phyloP scores from a whole-genome alignment of 208 protist genomes.

The Leishmania turanica region DNA sequence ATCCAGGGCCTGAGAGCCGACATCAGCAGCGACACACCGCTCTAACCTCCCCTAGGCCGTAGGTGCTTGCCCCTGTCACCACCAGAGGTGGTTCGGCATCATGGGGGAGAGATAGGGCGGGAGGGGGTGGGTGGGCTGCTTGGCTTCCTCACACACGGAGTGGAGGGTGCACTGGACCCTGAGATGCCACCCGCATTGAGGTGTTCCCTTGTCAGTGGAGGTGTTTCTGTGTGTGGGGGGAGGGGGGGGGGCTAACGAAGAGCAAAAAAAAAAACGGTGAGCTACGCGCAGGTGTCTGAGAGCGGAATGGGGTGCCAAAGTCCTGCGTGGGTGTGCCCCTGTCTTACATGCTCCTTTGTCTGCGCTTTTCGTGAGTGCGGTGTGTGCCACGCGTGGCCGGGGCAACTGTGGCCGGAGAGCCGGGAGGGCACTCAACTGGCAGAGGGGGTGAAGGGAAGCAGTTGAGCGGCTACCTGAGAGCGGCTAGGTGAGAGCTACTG shows the following conservation, averaged over 20 bases:
- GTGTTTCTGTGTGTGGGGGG: background rate
- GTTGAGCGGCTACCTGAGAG: background rate
- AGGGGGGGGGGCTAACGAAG: background rate
- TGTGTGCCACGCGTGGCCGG: background rate
- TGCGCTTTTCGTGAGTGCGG: background rate
- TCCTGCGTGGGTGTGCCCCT: background rate
- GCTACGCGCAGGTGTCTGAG: background rate
- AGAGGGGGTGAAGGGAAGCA: background rate
- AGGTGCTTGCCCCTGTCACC: background rate
- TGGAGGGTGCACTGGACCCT: background rate
- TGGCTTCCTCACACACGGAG: background rate
- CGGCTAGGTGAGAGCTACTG: background rate
- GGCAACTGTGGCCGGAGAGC: background rate
- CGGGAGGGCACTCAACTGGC: background rate
- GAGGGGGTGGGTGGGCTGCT: background rate
- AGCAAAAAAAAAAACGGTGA: background rate
- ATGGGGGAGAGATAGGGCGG: background rate
- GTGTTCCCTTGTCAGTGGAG: background rate
- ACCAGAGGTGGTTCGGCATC: background rate
- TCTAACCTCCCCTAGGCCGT: background rate
- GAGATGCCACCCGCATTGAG: background rate
- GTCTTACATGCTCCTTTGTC: background rate
- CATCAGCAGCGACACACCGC: background rate
- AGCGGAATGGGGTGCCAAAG: background rate
- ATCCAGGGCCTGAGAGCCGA: background rate